Percentiles rank a stretch among this genome's conserved stretches.
These are phyloP conservation scores for Kondoa malvinella DNA, from an alignment of 768 basidiomycete genomes.

Conservation along the genomic window DNA sequence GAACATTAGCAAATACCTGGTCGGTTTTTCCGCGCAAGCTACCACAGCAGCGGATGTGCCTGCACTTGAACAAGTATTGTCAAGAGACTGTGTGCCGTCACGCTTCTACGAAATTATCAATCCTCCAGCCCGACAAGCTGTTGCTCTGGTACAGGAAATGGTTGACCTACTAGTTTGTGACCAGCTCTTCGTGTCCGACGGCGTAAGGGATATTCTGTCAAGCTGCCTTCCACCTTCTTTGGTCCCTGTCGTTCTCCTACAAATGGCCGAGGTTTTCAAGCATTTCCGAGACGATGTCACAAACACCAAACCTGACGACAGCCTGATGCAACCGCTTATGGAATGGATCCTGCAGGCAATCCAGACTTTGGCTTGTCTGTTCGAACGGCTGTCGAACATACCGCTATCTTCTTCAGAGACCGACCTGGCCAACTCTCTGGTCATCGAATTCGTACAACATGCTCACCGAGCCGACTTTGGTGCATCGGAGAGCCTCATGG, in stretches of 20 bases:
- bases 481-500: too few species aligned
- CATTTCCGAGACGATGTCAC: neutral
- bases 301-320: neutral
- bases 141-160: neutral
- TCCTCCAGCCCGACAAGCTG: neutral
- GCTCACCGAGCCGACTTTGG: neutral
- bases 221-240: neutral
- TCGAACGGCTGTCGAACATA: neutral
- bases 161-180: neutral
- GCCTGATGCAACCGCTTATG: neutral
- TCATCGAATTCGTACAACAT: neutral
- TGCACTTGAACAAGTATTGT: neutral
- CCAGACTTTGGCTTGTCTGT: neutral
- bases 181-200: neutral
- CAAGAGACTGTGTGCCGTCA: neutral
- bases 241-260: neutral
- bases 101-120: neutral
- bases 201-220: neutral
- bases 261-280: neutral
- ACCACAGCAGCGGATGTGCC: neutral
- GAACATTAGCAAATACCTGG: neutral
- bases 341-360: neutral
- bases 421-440: neutral
- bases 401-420: neutral
- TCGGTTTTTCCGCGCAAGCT: neutral